Conservation (phyloP, 2,329 filamentous ascomycete genomes). For the Dothideomycetes sp. region DNA sequence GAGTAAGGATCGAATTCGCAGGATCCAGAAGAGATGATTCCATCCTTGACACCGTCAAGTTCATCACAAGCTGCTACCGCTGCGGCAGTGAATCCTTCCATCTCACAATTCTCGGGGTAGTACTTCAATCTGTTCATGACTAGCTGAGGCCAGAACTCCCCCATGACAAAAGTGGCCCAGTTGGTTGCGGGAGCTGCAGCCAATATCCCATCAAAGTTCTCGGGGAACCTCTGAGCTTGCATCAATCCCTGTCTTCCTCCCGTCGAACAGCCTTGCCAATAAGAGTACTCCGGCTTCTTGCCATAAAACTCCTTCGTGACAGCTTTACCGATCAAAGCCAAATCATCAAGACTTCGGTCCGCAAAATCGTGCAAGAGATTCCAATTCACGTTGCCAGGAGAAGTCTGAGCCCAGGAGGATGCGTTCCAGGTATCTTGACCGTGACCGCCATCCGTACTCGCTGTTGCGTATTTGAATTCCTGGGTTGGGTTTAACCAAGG, state of each 20-base stretch:
- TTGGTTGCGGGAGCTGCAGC: slow-evolving; percentile 33
- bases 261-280: slow-evolving; percentile 31
- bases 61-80: slow-evolving; percentile 30
- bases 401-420: slow-evolving; percentile 19
- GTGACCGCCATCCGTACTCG: slow-evolving; percentile 23
- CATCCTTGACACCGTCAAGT: slow-evolving; percentile 30
- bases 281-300: slow-evolving; percentile 25
- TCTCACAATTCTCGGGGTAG: slow-evolving; percentile 25
- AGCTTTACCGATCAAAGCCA: slow-evolving; percentile 26
- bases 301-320: slow-evolving; percentile 27
- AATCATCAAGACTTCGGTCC: slow-evolving; percentile 26
- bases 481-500: slow-evolving; percentile 15
- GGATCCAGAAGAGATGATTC: slow-evolving; percentile 23
- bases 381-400: slow-evolving; percentile 27
- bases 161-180: slow-evolving; percentile 24
- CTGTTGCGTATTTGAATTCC: slow-evolving; percentile 20
- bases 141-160: slow-evolving; percentile 19
- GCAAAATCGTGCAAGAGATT: slow-evolving; percentile 28
- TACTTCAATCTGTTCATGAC: slow-evolving; percentile 16
- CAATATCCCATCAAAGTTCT: slow-evolving; percentile 33
- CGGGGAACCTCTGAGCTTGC: slow-evolving; percentile 30
- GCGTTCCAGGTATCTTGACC: not conserved
- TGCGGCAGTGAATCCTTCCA: slow-evolving; percentile 27
- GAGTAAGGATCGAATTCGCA: slow-evolving; percentile 26
- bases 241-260: slow-evolving; percentile 32